A percentile compares a stretch with the other conserved stretches of the same genome.
These are phyloP conservation scores for Citropsis articulata DNA, from an alignment of 345 rosid genomes.

Conservation along the genomic window DNA sequence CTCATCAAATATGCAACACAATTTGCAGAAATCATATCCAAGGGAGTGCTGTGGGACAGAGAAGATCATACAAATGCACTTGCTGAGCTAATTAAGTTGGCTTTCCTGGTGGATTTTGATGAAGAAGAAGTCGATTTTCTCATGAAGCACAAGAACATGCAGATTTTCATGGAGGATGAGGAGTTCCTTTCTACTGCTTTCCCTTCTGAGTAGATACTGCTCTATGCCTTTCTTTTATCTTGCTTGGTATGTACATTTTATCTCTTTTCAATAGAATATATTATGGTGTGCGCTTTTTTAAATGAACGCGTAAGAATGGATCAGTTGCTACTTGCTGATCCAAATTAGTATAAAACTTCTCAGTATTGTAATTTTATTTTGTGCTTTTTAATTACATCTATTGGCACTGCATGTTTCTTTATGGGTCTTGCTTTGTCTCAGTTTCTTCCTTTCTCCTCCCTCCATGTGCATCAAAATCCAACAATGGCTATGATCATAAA, in stretches of 20 bases:
- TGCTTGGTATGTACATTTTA: background rate
- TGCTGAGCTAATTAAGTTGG: slow-evolving; percentile 56
- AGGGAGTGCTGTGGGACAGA: slow-evolving; percentile 52
- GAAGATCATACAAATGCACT: slow-evolving; percentile 43
- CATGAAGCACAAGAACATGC: slow-evolving; percentile 57
- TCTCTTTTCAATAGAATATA: too few species aligned
- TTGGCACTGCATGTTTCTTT: too few species aligned
- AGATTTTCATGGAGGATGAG: slow-evolving; percentile 48
- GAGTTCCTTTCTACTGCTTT: slow-evolving; percentile 41
- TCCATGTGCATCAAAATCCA: too few species aligned
- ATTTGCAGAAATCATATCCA: slow-evolving; percentile 49
- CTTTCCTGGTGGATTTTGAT: slow-evolving; percentile 44
- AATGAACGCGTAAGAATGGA: background rate
- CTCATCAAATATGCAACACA: slow-evolving; percentile 45
- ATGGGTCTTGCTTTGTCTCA: too few species aligned
- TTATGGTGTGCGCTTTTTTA: background rate
- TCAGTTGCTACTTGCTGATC: background rate
- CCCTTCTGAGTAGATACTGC: slow-evolving; percentile 2
- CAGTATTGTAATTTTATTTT: background rate
- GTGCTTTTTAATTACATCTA: background rate
- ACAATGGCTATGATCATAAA: too few species aligned
- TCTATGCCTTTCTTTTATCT: too few species aligned
- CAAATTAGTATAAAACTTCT: background rate
- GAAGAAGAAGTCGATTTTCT: slow-evolving; percentile 50
- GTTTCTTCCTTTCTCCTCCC: too few species aligned